Percentiles rank a stretch among this genome's conserved stretches.
Evolutionary conservation across 148 eudicot genomes (phyloP).

Genomic region (Camellia lanceoleosa): DNA sequence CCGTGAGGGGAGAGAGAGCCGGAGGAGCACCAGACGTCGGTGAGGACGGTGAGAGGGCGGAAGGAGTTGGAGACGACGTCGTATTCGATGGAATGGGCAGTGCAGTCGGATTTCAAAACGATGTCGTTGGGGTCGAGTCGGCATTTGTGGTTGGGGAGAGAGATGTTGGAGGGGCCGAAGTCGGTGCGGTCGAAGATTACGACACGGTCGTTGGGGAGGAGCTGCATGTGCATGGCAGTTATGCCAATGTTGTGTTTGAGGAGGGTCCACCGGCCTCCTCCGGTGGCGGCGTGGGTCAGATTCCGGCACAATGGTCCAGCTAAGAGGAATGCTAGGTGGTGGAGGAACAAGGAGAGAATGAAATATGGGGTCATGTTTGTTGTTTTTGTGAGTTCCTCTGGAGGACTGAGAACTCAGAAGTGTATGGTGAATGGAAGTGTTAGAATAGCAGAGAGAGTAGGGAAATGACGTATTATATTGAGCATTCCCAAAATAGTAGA

Average conservation of each 20-base stretch:
- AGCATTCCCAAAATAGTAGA: no score
- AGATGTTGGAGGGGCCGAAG: slow-evolving; percentile 40
- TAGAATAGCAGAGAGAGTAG: no score
- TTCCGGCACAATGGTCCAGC: background rate
- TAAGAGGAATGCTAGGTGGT: background rate
- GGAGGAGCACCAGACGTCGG: slow-evolving; percentile 42
- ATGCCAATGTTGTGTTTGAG: slow-evolving; percentile 38
- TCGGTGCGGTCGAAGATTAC: slow-evolving; percentile 48
- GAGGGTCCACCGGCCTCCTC: slow-evolving; percentile 35
- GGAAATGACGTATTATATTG: no score
- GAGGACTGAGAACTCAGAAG: no score
- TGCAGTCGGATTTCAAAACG: slow-evolving; percentile 23
- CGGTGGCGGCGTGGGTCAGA: background rate
- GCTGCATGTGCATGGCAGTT: slow-evolving; percentile 58
- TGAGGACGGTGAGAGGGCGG: slow-evolving; percentile 33
- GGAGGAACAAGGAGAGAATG: slow-evolving; percentile 8
- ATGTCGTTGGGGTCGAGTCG: slow-evolving; percentile 23
- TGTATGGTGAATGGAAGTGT: no score
- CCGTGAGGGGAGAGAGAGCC: slow-evolving; percentile 32
- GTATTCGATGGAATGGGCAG: slow-evolving; percentile 38
- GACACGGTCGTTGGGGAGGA: slow-evolving; percentile 40
- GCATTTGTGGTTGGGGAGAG: slow-evolving; percentile 26
- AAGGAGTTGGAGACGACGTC: slow-evolving; percentile 14
- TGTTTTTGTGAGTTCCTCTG: no score
- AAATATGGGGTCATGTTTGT: background rate